These are phyloP conservation scores for Vachellia collinsii DNA, from an alignment of 306 rosid species.

Conservation along the genomic window DNA sequence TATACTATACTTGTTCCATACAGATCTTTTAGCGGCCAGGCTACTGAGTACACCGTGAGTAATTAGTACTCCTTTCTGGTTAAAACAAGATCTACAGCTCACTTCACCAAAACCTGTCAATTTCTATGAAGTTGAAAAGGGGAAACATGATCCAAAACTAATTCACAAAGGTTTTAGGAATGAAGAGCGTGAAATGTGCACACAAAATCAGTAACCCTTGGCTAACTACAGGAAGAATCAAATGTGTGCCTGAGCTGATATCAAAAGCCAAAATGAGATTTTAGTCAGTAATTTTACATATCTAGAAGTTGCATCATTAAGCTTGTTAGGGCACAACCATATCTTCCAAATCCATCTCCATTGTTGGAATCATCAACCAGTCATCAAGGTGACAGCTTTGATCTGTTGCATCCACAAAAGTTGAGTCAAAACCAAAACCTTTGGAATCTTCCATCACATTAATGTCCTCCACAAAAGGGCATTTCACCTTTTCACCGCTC, in stretches of 20 bases:
- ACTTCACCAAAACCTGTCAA: not conserved
- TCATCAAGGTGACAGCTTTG: slow-evolving; percentile 3
- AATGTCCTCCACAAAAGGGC: not conserved
- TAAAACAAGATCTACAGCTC: not conserved
- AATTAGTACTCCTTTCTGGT: not conserved
- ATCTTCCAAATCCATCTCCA: slow-evolving; percentile 43
- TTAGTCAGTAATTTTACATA: not conserved
- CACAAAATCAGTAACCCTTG: not conserved
- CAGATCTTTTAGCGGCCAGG: not conserved
- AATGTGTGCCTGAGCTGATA: not conserved
- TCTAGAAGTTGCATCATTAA: not conserved
- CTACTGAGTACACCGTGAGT: not conserved
- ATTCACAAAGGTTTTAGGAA: not conserved
- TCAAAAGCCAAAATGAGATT: not conserved
- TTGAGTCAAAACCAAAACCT: not conserved
- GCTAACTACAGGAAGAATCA: not conserved
- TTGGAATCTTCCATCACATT: not conserved
- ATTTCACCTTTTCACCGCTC: not conserved
- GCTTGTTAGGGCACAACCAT: slow-evolving; percentile 23
- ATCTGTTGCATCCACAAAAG: not conserved
- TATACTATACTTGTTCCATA: not conserved
- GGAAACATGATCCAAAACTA: not conserved
- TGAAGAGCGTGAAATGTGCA: not conserved
- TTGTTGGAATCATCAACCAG: slow-evolving; percentile 39
- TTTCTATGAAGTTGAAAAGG: not conserved